Conservation (phyloP, 352 stramenopile genomes). For the Halophytophthora batemanensis region DNA sequence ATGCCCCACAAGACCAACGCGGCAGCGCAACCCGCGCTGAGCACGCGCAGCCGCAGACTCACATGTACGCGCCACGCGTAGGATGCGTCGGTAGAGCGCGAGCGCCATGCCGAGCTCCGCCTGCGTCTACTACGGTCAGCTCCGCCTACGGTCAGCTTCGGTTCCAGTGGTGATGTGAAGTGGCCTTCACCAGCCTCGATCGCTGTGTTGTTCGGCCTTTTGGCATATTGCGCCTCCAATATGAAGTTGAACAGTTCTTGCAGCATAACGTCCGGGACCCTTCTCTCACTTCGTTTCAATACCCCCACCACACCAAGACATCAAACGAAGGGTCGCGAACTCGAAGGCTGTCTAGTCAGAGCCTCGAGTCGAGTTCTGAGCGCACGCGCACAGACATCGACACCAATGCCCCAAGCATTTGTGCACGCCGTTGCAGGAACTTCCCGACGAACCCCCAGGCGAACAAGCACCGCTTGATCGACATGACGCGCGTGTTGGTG, state of each 20-base stretch:
- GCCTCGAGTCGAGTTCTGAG: too few species aligned
- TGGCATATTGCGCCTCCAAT: too few species aligned
- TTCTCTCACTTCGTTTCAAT: too few species aligned
- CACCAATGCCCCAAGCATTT: too few species aligned
- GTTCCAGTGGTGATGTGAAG: not conserved
- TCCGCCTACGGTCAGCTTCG: not conserved
- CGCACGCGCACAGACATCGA: too few species aligned
- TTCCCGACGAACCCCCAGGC: not conserved
- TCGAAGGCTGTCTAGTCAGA: too few species aligned
- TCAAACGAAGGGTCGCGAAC: too few species aligned
- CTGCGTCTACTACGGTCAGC: not conserved
- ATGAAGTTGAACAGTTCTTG: too few species aligned
- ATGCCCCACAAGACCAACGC: too few species aligned
- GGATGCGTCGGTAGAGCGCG: slow-evolving; percentile 67
- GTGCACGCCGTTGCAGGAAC: not conserved
- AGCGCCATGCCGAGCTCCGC: slow-evolving; percentile 33
- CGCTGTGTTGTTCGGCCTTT: not conserved
- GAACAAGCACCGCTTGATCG: not conserved
- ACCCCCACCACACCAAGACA: too few species aligned
- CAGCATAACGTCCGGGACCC: too few species aligned
- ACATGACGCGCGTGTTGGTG: slow-evolving; percentile 56
- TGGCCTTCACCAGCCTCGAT: not conserved
- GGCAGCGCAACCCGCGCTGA: not conserved
- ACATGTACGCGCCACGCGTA: slow-evolving; percentile 73
- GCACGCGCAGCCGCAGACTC: slow-evolving; percentile 16